Evolutionary conservation across 2,329 filamentous ascomycete species (phyloP), one percentile per base, ranked within the genome.

Genomic region (Cladosporium velox): DNA sequence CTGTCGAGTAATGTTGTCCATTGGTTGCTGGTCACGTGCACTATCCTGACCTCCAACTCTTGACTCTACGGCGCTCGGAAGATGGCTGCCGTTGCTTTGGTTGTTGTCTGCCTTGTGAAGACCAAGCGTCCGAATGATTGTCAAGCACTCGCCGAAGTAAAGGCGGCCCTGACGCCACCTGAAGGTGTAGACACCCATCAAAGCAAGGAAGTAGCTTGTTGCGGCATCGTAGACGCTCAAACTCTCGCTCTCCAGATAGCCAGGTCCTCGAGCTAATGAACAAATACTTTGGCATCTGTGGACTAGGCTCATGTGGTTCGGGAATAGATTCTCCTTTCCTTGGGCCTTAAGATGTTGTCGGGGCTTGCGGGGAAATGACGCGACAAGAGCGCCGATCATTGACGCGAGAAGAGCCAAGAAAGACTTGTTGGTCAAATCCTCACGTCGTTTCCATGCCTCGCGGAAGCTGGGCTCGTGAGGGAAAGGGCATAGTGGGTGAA

Each of bases 391-490:
- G 54, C 86, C 89, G 34, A 93, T 85, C 90, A 93, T 93, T 65
- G 90, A 90, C 1, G 90, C 87, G 28, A 93, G 76, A 49, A 93
- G 78, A 2, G 89, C 88, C 1, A 93, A 80, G 70, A 93, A 93
- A 18, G 86, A 84, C 11, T 86, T 85, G 69, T 87, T 88, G 7
- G 83, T 85, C 62, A 87, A 82, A 74, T 92, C 90, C 72, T 91
- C 86, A 38, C 90, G 84, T 64, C 84, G 84, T 8, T 83, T 83
- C 76, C 92, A 91, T 1, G 87, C 87, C 68, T 87, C 85, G 26
- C 90, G 85, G 75, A 93, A 93, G 4, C 89, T 90, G 0, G 90
- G 90, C 74, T 93, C 90, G 76, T 93, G 91, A 0, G 91, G 91
- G 66, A 93, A 93, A 0, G 91, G 91, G 66, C 86, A 87, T 10